phyloP scores from a whole-genome alignment of 73 alveolate species.

The Tetrahymena elliotti region DNA sequence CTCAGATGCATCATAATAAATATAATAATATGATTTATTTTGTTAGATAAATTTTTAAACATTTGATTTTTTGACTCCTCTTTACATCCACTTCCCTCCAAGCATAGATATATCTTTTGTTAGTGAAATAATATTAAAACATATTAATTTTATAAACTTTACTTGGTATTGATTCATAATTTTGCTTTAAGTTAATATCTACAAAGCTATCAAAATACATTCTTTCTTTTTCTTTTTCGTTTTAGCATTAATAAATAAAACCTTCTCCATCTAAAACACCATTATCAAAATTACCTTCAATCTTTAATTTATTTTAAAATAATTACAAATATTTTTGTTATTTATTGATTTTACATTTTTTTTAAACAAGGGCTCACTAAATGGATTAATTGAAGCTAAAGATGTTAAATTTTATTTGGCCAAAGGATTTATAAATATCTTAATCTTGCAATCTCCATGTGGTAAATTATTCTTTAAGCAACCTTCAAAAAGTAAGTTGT shows the following conservation, averaged over 20 bases:
- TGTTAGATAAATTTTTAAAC: background rate
- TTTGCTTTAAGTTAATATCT: background rate
- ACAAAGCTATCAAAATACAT: background rate
- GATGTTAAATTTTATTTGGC: background rate
- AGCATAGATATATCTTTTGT: background rate
- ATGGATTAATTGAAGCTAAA: background rate
- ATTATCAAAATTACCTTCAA: background rate
- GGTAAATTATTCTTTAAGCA: background rate
- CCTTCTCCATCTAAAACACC: background rate
- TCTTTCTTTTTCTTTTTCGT: background rate
- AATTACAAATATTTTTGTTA: no score
- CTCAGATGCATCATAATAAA: background rate
- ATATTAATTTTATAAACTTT: background rate
- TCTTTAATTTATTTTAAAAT: background rate
- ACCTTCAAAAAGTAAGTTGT: background rate
- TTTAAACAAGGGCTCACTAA: background rate
- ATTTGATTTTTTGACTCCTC: background rate
- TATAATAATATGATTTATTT: background rate
- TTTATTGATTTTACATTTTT: background rate
- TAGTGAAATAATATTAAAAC: background rate
- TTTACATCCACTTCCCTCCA: background rate
- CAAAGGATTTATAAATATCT: background rate
- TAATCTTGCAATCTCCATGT: background rate
- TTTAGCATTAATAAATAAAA: background rate
- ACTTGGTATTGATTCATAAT: background rate